Evolutionary conservation across 2,329 filamentous ascomycete genomes (phyloP).

Genomic region (Hymenoscyphus repandus): DNA sequence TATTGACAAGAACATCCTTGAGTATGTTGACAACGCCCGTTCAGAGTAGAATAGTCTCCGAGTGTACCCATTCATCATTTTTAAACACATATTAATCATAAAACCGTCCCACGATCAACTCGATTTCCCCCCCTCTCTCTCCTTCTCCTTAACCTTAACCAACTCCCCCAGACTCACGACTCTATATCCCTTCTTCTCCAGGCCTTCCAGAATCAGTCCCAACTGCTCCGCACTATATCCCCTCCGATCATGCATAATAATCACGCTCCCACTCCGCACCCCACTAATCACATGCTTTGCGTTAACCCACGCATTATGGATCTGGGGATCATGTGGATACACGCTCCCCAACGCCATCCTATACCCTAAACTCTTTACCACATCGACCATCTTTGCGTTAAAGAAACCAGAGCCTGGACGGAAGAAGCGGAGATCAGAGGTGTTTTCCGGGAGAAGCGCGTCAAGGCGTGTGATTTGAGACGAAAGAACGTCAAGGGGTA

Average conservation of each 20-base stretch:
- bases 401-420: slow-evolving; percentile 84
- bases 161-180: slow-evolving; percentile 68
- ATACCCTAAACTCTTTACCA: slow-evolving; percentile 59
- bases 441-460: slow-evolving; percentile 43
- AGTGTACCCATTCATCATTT: too few species aligned
- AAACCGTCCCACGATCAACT: not conserved
- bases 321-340: slow-evolving; percentile 89
- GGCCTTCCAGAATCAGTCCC: slow-evolving; percentile 62
- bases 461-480: slow-evolving; percentile 63
- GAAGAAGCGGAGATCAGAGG: slow-evolving; percentile 58
- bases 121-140: slow-evolving; percentile 7
- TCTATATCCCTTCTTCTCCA: slow-evolving; percentile 63
- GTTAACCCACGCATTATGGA: slow-evolving; percentile 64
- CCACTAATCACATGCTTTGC: slow-evolving; percentile 76
- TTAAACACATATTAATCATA: too few species aligned
- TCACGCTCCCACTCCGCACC: slow-evolving; percentile 68
- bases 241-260: slow-evolving; percentile 81
- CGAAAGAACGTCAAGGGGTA: slow-evolving; percentile 54
- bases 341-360: slow-evolving; percentile 74
- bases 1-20: too few species aligned
- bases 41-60: too few species aligned
- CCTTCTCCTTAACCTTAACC: slow-evolving; percentile 35
- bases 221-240: slow-evolving; percentile 82
- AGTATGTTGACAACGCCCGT: too few species aligned
- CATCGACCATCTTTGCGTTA: slow-evolving; percentile 59